Base-by-base conservation (phyloP, 257 asterid species). In the Galeopsis tetrahit region DNA sequence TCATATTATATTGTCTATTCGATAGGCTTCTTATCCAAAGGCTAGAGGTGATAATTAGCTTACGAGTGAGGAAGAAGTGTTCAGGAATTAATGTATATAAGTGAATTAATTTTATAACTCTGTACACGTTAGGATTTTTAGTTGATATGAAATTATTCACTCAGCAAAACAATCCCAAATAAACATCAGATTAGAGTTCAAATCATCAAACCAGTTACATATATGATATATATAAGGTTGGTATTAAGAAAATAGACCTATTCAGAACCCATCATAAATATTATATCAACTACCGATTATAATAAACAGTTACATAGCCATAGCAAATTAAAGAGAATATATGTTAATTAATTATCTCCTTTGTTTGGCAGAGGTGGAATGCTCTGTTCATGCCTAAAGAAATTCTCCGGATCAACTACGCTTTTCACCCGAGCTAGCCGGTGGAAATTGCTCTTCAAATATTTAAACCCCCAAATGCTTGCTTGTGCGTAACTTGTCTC, bases 321-420 rank as follows among this genome's bases (percentile, higher is more conserved):
- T 48, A 44, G 5, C 52, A 44, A 2, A 48, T 13, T 13, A 7
- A 6, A 15, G 10, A 0, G 5, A 42, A 42, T 42, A 44, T 10
- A 44, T 10, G 1, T 48, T 11, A 52, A 21, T 21, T 21, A 15
- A 21, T 21, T 21, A 15, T 52, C 10, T 52, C 33, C 59, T 14
- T 15, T 6, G 10, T 52, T 52, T 13, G 53, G 10, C 5, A 55
- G 61, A 5, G 35, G 61, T 55, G 61, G 61, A 21, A 55, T 55
- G 34, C 61, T 55, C 34, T 55, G 61, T 49, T 49, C 56, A 49
- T 49, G 28, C 56, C 28, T 49, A 28, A 49, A 49, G 56, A 49
- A n/a, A 49, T 49, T 49, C 9, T 49, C 56, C 28, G 56, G 56
- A 55, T 55, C 61, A 55, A 55, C 61, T 8, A 2, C 13, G 61